Evolutionary conservation across 2,329 filamentous ascomycete genomes (phyloP), one percentile per base, ranked within the genome.

Genomic region (Diatrype stigma): DNA sequence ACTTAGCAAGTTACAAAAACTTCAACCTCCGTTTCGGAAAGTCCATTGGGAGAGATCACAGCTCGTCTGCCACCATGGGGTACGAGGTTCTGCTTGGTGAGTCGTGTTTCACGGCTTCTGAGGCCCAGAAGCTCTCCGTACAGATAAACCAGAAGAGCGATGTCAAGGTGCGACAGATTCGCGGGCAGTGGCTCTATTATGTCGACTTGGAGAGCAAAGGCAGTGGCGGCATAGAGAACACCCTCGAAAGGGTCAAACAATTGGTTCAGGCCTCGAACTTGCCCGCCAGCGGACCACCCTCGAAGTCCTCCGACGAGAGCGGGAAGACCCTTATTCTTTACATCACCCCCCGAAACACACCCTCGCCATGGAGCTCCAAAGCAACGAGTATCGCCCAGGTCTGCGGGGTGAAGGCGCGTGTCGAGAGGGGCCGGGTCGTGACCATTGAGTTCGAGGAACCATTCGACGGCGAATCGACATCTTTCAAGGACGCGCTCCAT

Each of bases 321-420:
- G 30, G 40, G 23, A 69, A 76, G 52, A 74, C 76, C 42, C 71
- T 78, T 46, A 75, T 85, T 55, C 80, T 89, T 67, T 90, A 91
- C 66, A 79, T 96, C 52, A 84, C 81, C 45, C 93, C 93, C 19
- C 83, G 93, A 59, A 88, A 89, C 62, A 92, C 84, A 2, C 85
- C 96, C 60, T 96, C 92, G 38, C 94, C 94, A 67, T 99, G 94
- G 94, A 96, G 91, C 72, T 96, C 92, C 51, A 92, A 96, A 70
- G 93, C 92, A 26, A 96, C 93, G 45, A 93, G 85, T 67, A 96
- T 97, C 68, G 88, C 93, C 49, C 85, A 94, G 59, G 93, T 96
- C 30, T 97, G 93, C 67, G 92, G 89, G 23, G 71, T 82, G 48
- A 79, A 87, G 28, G 81, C 86, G 65, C 86, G 93, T 51, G 89